Conservation (phyloP, 345 rosid species). For the Hibiscus mutabilis region DNA sequence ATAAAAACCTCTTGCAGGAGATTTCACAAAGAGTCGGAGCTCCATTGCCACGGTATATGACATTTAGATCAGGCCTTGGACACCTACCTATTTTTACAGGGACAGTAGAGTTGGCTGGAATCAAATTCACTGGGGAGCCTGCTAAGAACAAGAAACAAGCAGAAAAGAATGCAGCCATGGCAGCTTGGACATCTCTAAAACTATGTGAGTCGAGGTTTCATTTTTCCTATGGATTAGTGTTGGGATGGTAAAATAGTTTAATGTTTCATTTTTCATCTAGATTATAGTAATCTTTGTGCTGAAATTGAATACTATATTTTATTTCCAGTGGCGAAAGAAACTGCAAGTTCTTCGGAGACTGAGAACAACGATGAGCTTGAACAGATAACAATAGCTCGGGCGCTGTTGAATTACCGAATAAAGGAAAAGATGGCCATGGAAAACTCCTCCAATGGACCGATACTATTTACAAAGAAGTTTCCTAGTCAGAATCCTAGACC, state of each 20-base stretch:
- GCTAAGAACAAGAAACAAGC: constrained; percentile 99
- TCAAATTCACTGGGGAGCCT: constrained; percentile 80
- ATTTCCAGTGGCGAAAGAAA: constrained; percentile 88
- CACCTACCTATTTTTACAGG: constrained; percentile 97
- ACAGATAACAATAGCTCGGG: constrained; percentile 85
- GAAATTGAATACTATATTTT: not conserved
- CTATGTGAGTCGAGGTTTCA: constrained; percentile 52
- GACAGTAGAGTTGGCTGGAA: constrained; percentile 88
- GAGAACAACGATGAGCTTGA: constrained; percentile 86
- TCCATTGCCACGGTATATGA: constrained; percentile 82
- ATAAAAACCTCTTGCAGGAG: constrained; percentile 93
- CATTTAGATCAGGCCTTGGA: constrained; percentile 90
- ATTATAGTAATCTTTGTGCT: not conserved
- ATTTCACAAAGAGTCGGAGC: constrained; percentile 96
- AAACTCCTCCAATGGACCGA: constrained; percentile 40
- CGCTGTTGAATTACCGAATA: constrained; percentile 57
- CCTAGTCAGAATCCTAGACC: constrained; percentile 65
- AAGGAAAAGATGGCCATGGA: constrained; percentile 72
- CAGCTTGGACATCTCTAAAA: constrained; percentile 93
- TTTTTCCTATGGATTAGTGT: not conserved
- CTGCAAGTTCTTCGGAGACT: constrained; percentile 67
- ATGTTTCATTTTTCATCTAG: not conserved
- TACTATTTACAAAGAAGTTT: constrained; percentile 71
- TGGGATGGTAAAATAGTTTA: not conserved
- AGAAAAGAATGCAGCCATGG: constrained; percentile 98